A percentile compares a stretch with the other conserved stretches of the same genome.
Conservation (phyloP, 495 filamentous ascomycete species). For the Neurospora discreta region DNA sequence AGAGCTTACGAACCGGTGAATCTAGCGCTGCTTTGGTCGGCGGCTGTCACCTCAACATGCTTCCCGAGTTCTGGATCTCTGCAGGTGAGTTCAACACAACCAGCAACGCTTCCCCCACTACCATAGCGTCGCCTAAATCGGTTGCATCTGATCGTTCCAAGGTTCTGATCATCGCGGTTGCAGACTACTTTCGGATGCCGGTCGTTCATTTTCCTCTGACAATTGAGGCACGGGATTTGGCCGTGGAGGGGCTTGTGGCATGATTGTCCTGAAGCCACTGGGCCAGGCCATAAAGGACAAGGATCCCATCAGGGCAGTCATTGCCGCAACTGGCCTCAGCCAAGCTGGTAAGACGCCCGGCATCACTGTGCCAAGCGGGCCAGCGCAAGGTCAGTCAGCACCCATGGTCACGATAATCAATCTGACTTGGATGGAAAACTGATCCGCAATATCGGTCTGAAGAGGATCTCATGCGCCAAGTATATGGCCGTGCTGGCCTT, state of each 20-base stretch:
- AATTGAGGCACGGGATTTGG: conserved; percentile 52
- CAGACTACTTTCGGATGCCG: conserved; percentile 56
- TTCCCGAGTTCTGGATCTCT: conserved; percentile 45
- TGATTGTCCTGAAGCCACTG: conserved; percentile 50
- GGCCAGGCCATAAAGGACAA: conserved; percentile 45
- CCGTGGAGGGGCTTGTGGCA: conserved; percentile 51
- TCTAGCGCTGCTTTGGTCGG: conserved; percentile 40
- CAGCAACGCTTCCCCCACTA: conserved; percentile 13
- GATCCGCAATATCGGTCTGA: background rate
- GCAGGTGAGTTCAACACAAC: conserved; percentile 11
- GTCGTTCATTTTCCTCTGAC: conserved; percentile 50
- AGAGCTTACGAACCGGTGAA: conserved; percentile 54
- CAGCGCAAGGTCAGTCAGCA: conserved; percentile 38
- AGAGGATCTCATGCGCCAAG: conserved; percentile 35
- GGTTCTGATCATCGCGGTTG: conserved; percentile 3
- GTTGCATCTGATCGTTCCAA: conserved; percentile 35
- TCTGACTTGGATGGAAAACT: conserved; percentile 1
- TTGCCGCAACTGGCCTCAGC: conserved; percentile 47
- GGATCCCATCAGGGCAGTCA: conserved; percentile 50
- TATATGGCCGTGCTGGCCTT: conserved; percentile 31
- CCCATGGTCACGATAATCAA: background rate
- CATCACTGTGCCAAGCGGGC: conserved; percentile 46
- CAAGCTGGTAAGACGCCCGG: conserved; percentile 49
- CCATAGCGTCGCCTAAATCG: conserved; percentile 41
- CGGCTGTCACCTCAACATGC: conserved; percentile 46